Conservation (phyloP, 352 stramenopile genomes). For the Phytophthora citrophthora region DNA sequence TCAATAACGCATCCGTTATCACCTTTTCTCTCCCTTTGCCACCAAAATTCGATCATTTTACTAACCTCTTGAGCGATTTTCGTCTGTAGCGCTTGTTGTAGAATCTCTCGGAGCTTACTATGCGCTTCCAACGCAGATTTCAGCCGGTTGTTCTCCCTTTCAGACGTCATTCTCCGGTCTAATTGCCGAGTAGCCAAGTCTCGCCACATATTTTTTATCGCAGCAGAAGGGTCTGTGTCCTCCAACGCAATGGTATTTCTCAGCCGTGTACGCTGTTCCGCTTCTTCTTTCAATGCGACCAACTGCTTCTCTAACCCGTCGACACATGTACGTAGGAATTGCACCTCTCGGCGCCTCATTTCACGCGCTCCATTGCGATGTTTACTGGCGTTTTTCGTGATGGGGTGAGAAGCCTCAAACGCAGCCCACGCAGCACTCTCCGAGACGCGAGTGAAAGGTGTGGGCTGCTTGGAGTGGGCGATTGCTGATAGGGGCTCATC, state of each 20-base stretch:
- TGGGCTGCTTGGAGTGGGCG: neutral
- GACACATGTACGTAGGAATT: slow-evolving; percentile 25
- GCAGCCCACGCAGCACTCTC: slow-evolving; percentile 18
- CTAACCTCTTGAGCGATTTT: slow-evolving; percentile 30
- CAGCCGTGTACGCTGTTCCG: slow-evolving; percentile 8
- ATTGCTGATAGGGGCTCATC: neutral
- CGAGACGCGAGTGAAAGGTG: neutral
- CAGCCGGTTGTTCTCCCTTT: slow-evolving; percentile 36
- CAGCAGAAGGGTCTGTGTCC: slow-evolving; percentile 1
- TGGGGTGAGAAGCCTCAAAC: slow-evolving; percentile 25
- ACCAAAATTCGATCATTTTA: neutral
- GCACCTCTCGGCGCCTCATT: slow-evolving; percentile 36
- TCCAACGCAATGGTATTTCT: neutral
- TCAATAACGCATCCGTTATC: neutral
- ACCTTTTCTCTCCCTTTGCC: neutral
- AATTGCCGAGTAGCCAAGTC: slow-evolving; percentile 37
- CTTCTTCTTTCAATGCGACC: slow-evolving; percentile 15
- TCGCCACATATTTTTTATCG: slow-evolving; percentile 26
- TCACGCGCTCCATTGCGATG: slow-evolving; percentile 43
- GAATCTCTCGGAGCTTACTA: slow-evolving; percentile 30
- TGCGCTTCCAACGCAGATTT: slow-evolving; percentile 33
- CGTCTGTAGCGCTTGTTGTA: slow-evolving; percentile 37
- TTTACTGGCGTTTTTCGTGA: slow-evolving; percentile 24
- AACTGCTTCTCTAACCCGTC: slow-evolving; percentile 26
- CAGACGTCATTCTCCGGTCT: slow-evolving; percentile 27